Conservation (phyloP, 331 rosid genomes). For the Prunus yedoensis region DNA sequence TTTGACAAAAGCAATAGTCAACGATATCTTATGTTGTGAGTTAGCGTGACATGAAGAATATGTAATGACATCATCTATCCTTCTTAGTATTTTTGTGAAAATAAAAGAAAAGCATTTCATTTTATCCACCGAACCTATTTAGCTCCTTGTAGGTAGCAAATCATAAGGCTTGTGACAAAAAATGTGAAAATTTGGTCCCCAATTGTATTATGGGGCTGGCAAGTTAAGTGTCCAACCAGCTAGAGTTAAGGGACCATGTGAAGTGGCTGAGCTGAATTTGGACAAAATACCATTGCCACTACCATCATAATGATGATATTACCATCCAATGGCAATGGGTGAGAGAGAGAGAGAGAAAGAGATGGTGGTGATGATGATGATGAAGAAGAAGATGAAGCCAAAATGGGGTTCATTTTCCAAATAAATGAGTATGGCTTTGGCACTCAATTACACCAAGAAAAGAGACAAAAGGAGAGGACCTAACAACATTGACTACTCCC, state of each 20-base stretch:
- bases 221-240: slow-evolving; percentile 17
- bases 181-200: slow-evolving; percentile 29
- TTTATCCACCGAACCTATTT: background rate
- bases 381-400: slow-evolving; percentile 65
- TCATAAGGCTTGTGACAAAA: background rate
- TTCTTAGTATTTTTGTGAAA: background rate
- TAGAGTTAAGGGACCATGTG: slow-evolving; percentile 45
- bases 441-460: slow-evolving; percentile 78
- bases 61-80: background rate
- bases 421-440: slow-evolving; percentile 62
- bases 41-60: no score
- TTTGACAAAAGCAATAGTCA: background rate
- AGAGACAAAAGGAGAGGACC: slow-evolving; percentile 57
- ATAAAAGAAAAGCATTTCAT: background rate
- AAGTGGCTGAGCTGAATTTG: slow-evolving; percentile 50
- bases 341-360: slow-evolving; percentile 18
- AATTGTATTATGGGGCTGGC: slow-evolving; percentile 25
- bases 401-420: slow-evolving; percentile 70
- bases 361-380: slow-evolving; percentile 29
- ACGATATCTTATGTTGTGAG: no score
- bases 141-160: slow-evolving; percentile 1
- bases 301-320: slow-evolving; percentile 39
- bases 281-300: slow-evolving; percentile 43
- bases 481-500: slow-evolving; percentile 59
- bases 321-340: slow-evolving; percentile 35